phyloP scores from a whole-genome alignment of 2,329 filamentous ascomycete species.

The Ceratocystis eucalypticola region DNA sequence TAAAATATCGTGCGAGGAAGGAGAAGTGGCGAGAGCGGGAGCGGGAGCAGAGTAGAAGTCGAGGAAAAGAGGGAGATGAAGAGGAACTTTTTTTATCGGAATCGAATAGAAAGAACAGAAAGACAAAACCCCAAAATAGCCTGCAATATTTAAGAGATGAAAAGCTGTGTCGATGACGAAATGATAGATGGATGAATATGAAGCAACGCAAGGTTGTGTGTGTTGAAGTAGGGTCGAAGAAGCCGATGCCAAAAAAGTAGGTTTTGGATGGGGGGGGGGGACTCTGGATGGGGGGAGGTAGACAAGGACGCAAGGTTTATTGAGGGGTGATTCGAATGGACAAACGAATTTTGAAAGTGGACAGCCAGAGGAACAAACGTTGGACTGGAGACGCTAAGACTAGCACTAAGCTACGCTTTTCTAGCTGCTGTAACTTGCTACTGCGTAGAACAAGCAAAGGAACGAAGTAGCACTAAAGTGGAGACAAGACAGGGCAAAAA shows the following conservation, averaged over 20 bases:
- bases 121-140: neutral
- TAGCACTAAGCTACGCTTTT: neutral
- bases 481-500: neutral
- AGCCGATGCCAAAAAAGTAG: conserved; percentile 1
- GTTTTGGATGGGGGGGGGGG: neutral
- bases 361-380: neutral
- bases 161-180: neutral
- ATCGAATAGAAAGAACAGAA: conserved; percentile 1
- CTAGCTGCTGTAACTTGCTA: neutral
- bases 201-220: neutral
- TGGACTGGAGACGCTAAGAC: neutral
- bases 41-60: neutral
- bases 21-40: conserved; percentile 2
- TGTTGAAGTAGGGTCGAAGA: neutral
- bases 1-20: neutral
- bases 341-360: conserved; percentile 5
- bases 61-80: neutral
- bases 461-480: neutral
- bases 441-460: neutral
- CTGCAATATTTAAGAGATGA: neutral
- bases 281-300: neutral
- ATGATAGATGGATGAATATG: conserved; percentile 4
- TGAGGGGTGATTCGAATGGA: conserved; percentile 10
- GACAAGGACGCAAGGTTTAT: conserved; percentile 6
- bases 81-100: conserved; percentile 8